Evolutionary conservation across 805 yeast species (phyloP).

Genomic region (Ogataea pini): DNA sequence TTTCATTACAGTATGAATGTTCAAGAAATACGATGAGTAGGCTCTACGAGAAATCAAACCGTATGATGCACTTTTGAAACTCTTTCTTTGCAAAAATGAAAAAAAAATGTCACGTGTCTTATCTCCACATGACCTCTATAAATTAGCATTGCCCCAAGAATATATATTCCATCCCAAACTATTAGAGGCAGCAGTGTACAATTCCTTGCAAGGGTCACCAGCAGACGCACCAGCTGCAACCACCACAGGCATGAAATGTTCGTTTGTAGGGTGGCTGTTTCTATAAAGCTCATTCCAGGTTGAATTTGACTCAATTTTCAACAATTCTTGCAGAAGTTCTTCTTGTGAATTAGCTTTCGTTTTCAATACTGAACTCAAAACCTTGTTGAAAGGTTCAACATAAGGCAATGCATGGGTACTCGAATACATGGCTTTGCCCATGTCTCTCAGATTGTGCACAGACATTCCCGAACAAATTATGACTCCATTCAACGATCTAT

Average conservation of each 20-base stretch:
- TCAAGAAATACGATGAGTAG: neutral
- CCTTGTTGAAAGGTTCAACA: slow-evolving; percentile 51
- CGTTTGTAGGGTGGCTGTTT: slow-evolving; percentile 73
- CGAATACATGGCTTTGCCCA: slow-evolving; percentile 35
- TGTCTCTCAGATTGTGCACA: slow-evolving; percentile 70
- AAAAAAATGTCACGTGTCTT: neutral
- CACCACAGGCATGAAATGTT: slow-evolving; percentile 69
- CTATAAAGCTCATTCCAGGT: slow-evolving; percentile 35
- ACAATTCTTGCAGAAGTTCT: slow-evolving; percentile 11
- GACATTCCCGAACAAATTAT: slow-evolving; percentile 75
- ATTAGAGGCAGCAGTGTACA: slow-evolving; percentile 45
- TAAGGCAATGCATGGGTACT: slow-evolving; percentile 44
- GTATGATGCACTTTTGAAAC: neutral
- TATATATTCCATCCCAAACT: slow-evolving; percentile 75
- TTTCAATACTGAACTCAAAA: slow-evolving; percentile 31
- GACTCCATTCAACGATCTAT: slow-evolving; percentile 53
- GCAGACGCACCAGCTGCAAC: slow-evolving; percentile 60
- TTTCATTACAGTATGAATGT: neutral
- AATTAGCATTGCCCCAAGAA: slow-evolving; percentile 5
- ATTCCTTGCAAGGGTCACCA: slow-evolving; percentile 43
- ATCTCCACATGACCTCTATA: neutral
- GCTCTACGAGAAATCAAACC: too few species aligned
- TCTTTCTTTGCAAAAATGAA: neutral
- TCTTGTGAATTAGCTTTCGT: slow-evolving; percentile 9
- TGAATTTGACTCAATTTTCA: slow-evolving; percentile 21